phyloP scores from a whole-genome alignment of 2,329 filamentous ascomycete species.

The Cryphonectria parasitica region DNA sequence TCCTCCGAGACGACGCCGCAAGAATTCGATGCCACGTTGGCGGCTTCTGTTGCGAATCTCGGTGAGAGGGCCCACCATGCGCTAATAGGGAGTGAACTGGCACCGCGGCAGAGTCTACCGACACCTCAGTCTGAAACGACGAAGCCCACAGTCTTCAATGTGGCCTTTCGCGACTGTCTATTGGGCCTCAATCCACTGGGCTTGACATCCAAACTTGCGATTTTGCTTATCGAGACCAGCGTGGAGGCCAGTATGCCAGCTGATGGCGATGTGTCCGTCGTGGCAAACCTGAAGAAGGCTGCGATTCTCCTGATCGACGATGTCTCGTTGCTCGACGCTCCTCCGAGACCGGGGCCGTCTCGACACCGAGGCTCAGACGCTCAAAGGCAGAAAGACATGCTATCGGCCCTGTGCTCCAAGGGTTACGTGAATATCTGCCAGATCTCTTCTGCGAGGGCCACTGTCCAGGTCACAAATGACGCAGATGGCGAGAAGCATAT shows the following conservation, averaged over 20 bases:
- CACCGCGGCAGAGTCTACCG: constrained; percentile 28
- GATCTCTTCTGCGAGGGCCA: constrained; percentile 78
- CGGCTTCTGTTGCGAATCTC: constrained; percentile 78
- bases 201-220: constrained; percentile 72
- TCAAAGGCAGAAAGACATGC: constrained; percentile 49
- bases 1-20: constrained; percentile 69
- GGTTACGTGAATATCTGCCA: constrained; percentile 89
- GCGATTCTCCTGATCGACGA: constrained; percentile 85
- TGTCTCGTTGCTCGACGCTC: constrained; percentile 48
- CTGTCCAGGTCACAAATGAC: constrained; percentile 62
- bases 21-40: constrained; percentile 75
- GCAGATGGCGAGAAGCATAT: constrained; percentile 67
- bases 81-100: constrained; percentile 41
- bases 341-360: constrained; percentile 44
- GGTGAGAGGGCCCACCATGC: constrained; percentile 64
- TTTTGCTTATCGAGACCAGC: constrained; percentile 79
- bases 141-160: constrained; percentile 69
- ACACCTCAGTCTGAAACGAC: constrained; percentile 36
- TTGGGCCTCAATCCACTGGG: constrained; percentile 83
- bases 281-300: constrained; percentile 75
- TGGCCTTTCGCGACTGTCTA: constrained; percentile 81
- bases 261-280: constrained; percentile 65
- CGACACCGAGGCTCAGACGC: constrained; percentile 42
- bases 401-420: constrained; percentile 60
- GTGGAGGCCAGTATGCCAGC: constrained; percentile 70